A percentile compares a stretch with the other conserved stretches of the same genome.
These are phyloP conservation scores for Sporothrix globosa DNA, from an alignment of 2,329 filamentous ascomycete species.

Conservation along the genomic window DNA sequence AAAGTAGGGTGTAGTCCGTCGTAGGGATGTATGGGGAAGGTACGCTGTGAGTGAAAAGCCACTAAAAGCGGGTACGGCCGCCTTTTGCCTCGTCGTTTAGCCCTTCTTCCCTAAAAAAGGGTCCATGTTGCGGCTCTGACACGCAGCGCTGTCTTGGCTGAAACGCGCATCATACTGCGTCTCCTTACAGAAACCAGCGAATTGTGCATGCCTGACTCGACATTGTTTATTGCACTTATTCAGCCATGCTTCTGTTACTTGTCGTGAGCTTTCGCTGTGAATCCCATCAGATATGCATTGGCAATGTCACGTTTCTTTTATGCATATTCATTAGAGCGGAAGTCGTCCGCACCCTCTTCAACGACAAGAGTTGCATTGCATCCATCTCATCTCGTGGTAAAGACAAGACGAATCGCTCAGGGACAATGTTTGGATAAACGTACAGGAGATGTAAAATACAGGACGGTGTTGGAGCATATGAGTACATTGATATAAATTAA, in stretches of 20 bases:
- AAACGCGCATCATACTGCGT: conserved; percentile 35
- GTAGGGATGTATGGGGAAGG: background rate
- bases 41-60: conserved; percentile 3
- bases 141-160: conserved; percentile 37
- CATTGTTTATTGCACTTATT: background rate
- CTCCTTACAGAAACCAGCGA: conserved; percentile 13
- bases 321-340: background rate
- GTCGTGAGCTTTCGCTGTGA: background rate
- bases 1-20: background rate
- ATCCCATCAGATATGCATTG: background rate
- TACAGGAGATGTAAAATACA: too few relatives aligned
- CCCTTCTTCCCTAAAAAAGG: conserved; percentile 4
- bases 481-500: conserved; percentile 12
- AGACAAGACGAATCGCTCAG: background rate
- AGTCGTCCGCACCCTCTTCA: background rate
- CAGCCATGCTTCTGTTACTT: background rate
- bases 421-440: background rate
- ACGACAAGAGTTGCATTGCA: background rate
- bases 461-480: background rate
- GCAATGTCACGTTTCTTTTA: background rate
- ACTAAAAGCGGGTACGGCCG: conserved; percentile 22
- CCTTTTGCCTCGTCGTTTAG: background rate
- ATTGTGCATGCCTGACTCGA: background rate
- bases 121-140: conserved; percentile 36
- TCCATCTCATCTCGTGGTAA: conserved; percentile 19